phyloP scores from a whole-genome alignment of 2,329 filamentous ascomycete species.

The Capronia americana region DNA sequence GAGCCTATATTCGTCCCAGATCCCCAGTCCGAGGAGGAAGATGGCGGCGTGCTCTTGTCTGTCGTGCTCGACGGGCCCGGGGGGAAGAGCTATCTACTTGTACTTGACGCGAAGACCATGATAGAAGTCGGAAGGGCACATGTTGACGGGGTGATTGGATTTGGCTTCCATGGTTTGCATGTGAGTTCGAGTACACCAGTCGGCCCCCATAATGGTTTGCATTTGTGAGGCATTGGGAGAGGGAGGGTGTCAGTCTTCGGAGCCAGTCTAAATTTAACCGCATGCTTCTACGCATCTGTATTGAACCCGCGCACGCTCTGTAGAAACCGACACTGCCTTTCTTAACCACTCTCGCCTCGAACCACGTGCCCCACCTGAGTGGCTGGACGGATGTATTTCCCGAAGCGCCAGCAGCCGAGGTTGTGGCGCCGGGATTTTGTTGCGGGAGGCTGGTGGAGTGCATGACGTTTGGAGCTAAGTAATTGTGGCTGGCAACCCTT shows the following conservation, averaged over 20 bases:
- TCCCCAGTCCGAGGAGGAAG: constrained; percentile 52
- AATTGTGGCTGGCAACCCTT: constrained; percentile 1
- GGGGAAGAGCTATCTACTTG: constrained; percentile 61
- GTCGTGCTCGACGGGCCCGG: constrained; percentile 59
- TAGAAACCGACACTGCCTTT: neutral
- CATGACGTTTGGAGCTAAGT: neutral
- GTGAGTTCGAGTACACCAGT: constrained; percentile 16
- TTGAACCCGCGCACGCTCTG: neutral
- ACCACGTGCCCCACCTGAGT: neutral
- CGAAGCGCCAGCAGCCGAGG: neutral
- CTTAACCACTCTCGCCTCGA: too few species aligned
- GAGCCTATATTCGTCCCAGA: constrained; percentile 61
- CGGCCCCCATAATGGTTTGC: constrained; percentile 24
- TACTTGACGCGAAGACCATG: constrained; percentile 58
- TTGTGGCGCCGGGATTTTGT: neutral
- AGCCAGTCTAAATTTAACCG: neutral
- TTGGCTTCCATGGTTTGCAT: constrained; percentile 60
- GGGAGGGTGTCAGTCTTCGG: neutral
- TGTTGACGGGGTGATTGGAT: constrained; percentile 55
- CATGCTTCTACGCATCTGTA: neutral
- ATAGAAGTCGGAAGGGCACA: constrained; percentile 59
- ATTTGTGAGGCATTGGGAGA: constrained; percentile 9
- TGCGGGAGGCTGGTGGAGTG: neutral
- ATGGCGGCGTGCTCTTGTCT: constrained; percentile 60
- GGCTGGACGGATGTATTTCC: neutral